These are phyloP conservation scores for Aspergillus heteromorphus DNA, from an alignment of 495 filamentous ascomycete species.

Conservation along the genomic window DNA sequence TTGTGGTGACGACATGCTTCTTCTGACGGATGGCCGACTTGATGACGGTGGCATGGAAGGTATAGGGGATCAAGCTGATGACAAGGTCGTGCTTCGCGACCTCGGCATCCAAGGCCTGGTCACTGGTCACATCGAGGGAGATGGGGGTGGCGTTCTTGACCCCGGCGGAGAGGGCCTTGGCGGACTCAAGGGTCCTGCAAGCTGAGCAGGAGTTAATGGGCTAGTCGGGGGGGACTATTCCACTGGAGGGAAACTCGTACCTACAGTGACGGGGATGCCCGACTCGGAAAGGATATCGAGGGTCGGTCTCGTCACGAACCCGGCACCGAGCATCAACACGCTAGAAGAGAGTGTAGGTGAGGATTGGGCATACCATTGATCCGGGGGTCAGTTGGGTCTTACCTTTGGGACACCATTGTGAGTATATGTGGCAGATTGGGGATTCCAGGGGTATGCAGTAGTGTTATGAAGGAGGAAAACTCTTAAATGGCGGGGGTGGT, in stretches of 20 bases:
- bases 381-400: too few relatives aligned
- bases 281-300: slow-evolving; percentile 70
- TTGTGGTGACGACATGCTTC: slow-evolving; percentile 96
- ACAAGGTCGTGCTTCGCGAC: slow-evolving; percentile 73
- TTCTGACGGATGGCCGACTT: slow-evolving; percentile 90
- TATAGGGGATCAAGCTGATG: slow-evolving; percentile 87
- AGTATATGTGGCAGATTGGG: too few relatives aligned
- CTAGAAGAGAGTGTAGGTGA: too few relatives aligned
- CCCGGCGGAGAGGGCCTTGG: slow-evolving; percentile 66
- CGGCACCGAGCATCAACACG: too few relatives aligned
- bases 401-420: too few relatives aligned
- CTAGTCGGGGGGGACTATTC: too few relatives aligned
- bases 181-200: slow-evolving; percentile 75
- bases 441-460: too few relatives aligned
- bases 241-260: slow-evolving; percentile 42
- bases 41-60: slow-evolving; percentile 84
- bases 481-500: too few relatives aligned
- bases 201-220: slow-evolving; percentile 42
- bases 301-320: slow-evolving; percentile 63
- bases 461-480: too few relatives aligned
- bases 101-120: slow-evolving; percentile 67
- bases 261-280: slow-evolving; percentile 76
- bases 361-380: too few relatives aligned
- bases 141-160: slow-evolving; percentile 67
- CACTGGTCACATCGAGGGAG: slow-evolving; percentile 76